Evolutionary conservation across 768 basidiomycete species (phyloP).

Genomic region (Auriscalpium orientale): DNA sequence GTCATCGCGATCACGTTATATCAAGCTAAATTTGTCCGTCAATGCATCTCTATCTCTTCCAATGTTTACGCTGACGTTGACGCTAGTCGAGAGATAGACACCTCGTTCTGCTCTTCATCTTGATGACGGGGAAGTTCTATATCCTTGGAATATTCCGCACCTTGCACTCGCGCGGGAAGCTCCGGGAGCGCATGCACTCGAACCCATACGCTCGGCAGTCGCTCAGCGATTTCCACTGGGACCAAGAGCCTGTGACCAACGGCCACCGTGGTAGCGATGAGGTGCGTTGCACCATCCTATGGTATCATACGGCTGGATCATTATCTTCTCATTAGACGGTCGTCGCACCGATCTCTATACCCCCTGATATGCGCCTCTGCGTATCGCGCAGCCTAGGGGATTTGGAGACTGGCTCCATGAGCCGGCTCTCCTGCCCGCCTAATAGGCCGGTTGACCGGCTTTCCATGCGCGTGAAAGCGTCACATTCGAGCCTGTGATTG

Average conservation of each 20-base stretch:
- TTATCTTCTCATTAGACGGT: too few relatives aligned
- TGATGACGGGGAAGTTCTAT: conserved; percentile 44
- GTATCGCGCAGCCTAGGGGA: too few relatives aligned
- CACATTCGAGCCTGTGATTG: too few relatives aligned
- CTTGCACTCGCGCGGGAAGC: conserved; percentile 22
- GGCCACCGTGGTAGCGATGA: conserved; percentile 6
- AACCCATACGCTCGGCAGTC: conserved; percentile 35
- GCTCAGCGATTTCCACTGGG: conserved; percentile 32
- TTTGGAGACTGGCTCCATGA: too few relatives aligned
- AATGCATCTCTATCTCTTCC: conserved; percentile 2
- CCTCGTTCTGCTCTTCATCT: conserved; percentile 40
- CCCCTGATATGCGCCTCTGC: too few relatives aligned
- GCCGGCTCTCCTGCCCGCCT: too few relatives aligned
- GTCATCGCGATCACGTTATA: conserved; percentile 24
- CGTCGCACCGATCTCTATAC: too few relatives aligned
- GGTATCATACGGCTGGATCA: too few relatives aligned
- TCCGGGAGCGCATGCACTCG: conserved; percentile 29
- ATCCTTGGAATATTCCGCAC: conserved; percentile 22
- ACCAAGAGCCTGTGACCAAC: conserved; percentile 6
- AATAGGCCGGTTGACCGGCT: too few relatives aligned
- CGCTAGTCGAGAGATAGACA: conserved; percentile 7
- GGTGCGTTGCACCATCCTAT: background rate
- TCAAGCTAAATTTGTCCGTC: conserved; percentile 25
- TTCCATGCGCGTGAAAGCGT: too few relatives aligned
- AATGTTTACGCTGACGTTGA: background rate